Percentiles rank a stretch among this genome's conserved stretches.
Evolutionary conservation across 768 basidiomycete genomes (phyloP).

Genomic region (Amanita polypyramis): DNA sequence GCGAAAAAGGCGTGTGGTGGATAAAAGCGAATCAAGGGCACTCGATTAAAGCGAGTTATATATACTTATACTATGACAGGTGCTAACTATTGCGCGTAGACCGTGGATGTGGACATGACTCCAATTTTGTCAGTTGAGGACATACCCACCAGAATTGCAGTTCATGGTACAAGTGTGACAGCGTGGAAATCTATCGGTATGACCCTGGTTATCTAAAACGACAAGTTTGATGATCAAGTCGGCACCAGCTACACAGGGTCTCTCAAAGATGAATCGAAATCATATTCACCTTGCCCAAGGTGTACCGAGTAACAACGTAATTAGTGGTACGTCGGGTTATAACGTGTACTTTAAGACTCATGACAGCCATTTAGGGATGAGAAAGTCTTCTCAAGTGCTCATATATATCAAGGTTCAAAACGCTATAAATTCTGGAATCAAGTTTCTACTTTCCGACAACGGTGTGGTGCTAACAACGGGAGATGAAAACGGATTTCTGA

Average conservation of each 20-base stretch:
- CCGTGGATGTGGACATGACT: conserved; percentile 54
- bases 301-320: conserved; percentile 49
- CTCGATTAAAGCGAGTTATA: conserved; percentile 53
- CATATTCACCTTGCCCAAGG: conserved; percentile 91
- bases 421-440: conserved; percentile 56
- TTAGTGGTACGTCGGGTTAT: conserved; percentile 51
- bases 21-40: conserved; percentile 90
- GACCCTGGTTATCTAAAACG: conserved; percentile 9
- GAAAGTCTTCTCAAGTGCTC: conserved; percentile 63
- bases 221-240: background rate
- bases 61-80: background rate
- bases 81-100: conserved; percentile 27
- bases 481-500: conserved; percentile 48
- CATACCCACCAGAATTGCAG: conserved; percentile 59
- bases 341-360: background rate
- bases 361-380: conserved; percentile 53
- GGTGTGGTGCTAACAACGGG: conserved; percentile 86
- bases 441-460: conserved; percentile 74
- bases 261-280: conserved; percentile 81
- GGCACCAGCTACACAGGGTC: conserved; percentile 47
- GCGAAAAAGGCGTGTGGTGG: conserved; percentile 51
- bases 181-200: conserved; percentile 70
- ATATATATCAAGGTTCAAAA: conserved; percentile 73
- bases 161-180: conserved; percentile 64
- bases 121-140: conserved; percentile 47